Evolutionary conservation across 352 stramenopile species (phyloP).

Genomic region (Thraustochytrium sp.): DNA sequence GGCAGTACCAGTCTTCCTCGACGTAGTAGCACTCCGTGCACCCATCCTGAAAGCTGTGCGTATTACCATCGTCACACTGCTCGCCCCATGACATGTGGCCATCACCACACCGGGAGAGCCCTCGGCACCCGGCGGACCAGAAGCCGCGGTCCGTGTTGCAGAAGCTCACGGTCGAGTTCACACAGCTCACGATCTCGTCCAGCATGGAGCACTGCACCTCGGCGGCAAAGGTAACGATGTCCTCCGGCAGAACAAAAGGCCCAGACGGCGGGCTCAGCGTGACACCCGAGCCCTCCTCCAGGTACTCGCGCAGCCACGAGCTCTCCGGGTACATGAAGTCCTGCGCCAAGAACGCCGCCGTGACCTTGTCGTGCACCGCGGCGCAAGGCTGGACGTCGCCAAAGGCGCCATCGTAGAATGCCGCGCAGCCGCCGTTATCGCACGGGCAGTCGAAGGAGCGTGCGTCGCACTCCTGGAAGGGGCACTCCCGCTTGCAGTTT

Average conservation of each 20-base stretch:
- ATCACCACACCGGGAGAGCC: neutral
- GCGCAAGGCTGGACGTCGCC: neutral
- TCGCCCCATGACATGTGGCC: neutral
- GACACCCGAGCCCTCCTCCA: neutral
- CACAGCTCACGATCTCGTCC: neutral
- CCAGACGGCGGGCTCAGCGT: neutral
- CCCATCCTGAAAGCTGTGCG: neutral
- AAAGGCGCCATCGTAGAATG: neutral
- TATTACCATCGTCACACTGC: neutral
- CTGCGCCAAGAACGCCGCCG: neutral
- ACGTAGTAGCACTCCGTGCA: neutral
- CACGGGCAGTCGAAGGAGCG: neutral
- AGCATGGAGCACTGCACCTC: neutral
- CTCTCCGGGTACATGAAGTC: neutral
- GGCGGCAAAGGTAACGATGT: neutral
- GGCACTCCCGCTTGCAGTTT: neutral
- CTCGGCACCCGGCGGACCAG: neutral
- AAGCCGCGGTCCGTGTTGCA: neutral
- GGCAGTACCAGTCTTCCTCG: neutral
- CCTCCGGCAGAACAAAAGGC: neutral
- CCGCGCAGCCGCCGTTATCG: neutral
- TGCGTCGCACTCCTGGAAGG: neutral
- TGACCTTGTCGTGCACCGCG: neutral
- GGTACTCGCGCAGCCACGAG: neutral
- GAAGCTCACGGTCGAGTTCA: neutral